These are phyloP conservation scores for Biscogniauxia mediterranea DNA, from an alignment of 2,329 filamentous ascomycete species.

Conservation along the genomic window DNA sequence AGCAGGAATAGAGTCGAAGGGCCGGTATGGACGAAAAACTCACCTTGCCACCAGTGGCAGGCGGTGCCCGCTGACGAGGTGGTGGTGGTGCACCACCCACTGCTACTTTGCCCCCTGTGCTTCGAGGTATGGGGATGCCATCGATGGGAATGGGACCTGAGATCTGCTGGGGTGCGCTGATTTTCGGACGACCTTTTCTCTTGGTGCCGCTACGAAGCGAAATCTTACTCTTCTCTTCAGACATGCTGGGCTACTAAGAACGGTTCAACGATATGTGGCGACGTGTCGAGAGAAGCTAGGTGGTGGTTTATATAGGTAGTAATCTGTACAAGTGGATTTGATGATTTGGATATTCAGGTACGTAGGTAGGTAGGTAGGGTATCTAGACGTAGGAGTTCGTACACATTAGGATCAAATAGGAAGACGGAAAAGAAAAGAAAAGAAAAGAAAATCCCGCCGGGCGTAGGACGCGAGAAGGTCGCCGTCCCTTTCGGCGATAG, in stretches of 20 bases:
- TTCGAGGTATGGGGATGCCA: constrained; percentile 38
- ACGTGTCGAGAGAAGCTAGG: no score
- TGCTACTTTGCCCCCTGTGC: constrained; percentile 32
- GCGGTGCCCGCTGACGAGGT: constrained; percentile 40
- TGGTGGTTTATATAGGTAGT: background rate
- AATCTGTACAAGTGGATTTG: background rate
- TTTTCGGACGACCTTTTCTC: constrained; percentile 58
- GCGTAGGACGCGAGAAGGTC: background rate
- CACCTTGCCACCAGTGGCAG: constrained; percentile 56
- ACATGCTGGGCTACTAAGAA: constrained; percentile 46
- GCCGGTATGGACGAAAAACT: constrained; percentile 7
- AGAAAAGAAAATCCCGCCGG: no score
- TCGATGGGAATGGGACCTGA: constrained; percentile 58
- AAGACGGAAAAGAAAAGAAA: no score
- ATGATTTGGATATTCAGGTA: background rate
- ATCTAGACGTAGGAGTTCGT: no score
- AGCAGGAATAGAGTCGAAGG: constrained; percentile 4
- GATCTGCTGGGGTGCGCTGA: constrained; percentile 63
- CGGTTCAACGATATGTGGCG: background rate
- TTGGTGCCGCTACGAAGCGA: constrained; percentile 62
- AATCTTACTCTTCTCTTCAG: constrained; percentile 60
- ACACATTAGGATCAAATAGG: no score
- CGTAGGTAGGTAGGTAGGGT: background rate
- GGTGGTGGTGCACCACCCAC: constrained; percentile 32
- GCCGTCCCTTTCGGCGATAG: background rate